Conservation (phyloP, 106 monocot genomes). For the Chionographis japonica region DNA sequence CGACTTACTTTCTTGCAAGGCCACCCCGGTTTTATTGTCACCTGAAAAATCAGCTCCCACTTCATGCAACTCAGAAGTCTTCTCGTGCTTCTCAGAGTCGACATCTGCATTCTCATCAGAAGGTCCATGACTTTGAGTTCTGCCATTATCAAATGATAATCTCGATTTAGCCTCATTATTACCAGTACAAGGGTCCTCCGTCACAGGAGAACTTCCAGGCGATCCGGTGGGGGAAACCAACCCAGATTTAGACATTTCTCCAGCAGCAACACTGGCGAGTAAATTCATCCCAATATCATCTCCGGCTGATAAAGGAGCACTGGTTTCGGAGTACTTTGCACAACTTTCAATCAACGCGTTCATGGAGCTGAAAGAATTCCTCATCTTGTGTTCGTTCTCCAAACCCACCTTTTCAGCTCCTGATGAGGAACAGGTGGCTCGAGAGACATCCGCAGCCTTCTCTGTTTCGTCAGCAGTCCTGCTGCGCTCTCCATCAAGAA, state of each 20-base stretch:
- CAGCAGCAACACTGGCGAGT: constrained; percentile 69
- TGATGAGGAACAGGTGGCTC: constrained; percentile 18
- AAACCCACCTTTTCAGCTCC: constrained; percentile 26
- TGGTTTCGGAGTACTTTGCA: constrained; percentile 30
- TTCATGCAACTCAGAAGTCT: not conserved
- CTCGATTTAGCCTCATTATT: constrained; percentile 7
- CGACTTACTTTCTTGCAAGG: constrained; percentile 10
- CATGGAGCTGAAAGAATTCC: constrained; percentile 35
- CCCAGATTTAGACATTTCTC: constrained; percentile 45
- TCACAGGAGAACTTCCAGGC: not conserved
- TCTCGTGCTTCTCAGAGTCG: constrained; percentile 6
- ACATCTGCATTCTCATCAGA: not conserved
- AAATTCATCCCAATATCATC: constrained; percentile 65
- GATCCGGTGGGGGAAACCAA: constrained; percentile 11
- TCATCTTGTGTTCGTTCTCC: constrained; percentile 9
- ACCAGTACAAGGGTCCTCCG: not conserved
- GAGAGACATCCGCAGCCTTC: constrained; percentile 19
- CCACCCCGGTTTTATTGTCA: not conserved
- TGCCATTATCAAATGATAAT: constrained; percentile 2
- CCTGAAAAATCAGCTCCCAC: not conserved
- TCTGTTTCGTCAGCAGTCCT: constrained; percentile 19
- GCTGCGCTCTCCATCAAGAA: constrained; percentile 28
- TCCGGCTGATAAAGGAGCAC: constrained; percentile 25
- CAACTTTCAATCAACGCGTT: constrained; percentile 57
- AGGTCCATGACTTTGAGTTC: not conserved